Percentiles rank a stretch among this genome's conserved stretches.
These are phyloP conservation scores for Kwoniella botswanensis DNA, from an alignment of 768 basidiomycete species.

Conservation along the genomic window DNA sequence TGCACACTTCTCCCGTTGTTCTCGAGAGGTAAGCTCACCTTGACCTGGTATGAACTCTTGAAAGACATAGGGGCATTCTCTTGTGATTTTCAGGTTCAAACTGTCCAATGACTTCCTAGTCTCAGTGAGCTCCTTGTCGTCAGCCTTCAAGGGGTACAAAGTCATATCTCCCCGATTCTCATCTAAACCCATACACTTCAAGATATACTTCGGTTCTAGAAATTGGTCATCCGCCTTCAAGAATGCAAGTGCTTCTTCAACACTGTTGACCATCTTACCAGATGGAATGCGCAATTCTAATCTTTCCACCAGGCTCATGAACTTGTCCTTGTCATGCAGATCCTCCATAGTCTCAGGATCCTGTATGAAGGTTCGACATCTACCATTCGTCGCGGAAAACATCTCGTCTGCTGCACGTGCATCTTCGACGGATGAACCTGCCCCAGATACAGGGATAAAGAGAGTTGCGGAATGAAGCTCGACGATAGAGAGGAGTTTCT, in stretches of 20 bases:
- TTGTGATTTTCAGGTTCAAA: conserved; percentile 39
- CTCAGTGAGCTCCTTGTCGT: conserved; percentile 38
- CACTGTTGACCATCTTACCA: conserved; percentile 45
- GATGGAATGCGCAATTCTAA: conserved; percentile 49
- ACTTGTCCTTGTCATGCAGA: conserved; percentile 57
- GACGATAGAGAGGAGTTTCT: conserved; percentile 44
- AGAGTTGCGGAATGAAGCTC: conserved; percentile 44
- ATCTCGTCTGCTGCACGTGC: conserved; percentile 54
- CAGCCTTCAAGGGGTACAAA: conserved; percentile 48
- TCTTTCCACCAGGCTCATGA: conserved; percentile 49
- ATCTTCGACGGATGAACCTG: conserved; percentile 55
- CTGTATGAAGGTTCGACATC: conserved; percentile 54
- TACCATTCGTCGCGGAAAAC: conserved; percentile 38
- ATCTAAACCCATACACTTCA: conserved; percentile 57
- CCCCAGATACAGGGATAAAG: conserved; percentile 57
- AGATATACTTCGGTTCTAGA: conserved; percentile 43
- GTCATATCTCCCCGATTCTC: conserved; percentile 58
- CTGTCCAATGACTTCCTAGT: conserved; percentile 40
- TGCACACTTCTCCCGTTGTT: too few relatives aligned
- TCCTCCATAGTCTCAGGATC: conserved; percentile 51
- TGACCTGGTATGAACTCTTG: conserved; percentile 57
- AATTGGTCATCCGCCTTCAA: conserved; percentile 29
- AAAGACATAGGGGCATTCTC: conserved; percentile 56
- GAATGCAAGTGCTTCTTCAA: conserved; percentile 47
- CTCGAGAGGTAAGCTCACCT: conserved; percentile 34